A percentile compares a stretch with the other conserved stretches of the same genome.
These are phyloP conservation scores for Melanomma pulvis-pyrius DNA, from an alignment of 495 filamentous ascomycete genomes.

Conservation along the genomic window DNA sequence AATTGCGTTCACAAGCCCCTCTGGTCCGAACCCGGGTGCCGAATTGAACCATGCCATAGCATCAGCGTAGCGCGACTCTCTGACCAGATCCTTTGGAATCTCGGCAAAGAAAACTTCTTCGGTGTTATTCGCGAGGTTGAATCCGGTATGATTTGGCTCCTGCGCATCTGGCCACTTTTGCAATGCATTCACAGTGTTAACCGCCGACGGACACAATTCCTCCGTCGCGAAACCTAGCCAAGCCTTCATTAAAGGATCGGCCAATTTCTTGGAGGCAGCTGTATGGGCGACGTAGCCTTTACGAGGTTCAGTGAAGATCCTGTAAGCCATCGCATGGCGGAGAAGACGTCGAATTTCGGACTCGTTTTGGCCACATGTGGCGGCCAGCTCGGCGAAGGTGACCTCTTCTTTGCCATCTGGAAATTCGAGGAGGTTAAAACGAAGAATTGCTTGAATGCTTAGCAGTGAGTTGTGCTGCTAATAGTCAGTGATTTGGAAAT, in stretches of 20 bases:
- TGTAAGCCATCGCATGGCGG: not conserved
- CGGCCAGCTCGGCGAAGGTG: not conserved
- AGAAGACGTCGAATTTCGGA: not conserved
- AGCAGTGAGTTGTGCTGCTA: not conserved
- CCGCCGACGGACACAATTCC: not conserved
- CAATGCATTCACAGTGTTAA: conserved; percentile 7
- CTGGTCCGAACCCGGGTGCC: not conserved
- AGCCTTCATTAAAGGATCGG: not conserved
- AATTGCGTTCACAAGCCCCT: not conserved
- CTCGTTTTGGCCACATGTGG: not conserved
- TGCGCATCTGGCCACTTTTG: conserved; percentile 19
- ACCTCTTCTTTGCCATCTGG: not conserved
- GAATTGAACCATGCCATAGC: conserved; percentile 4
- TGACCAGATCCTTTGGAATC: not conserved
- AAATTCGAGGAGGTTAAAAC: not conserved
- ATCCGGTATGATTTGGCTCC: conserved; percentile 17
- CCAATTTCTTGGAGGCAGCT: not conserved
- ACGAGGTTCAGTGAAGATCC: not conserved
- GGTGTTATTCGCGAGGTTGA: conserved; percentile 3
- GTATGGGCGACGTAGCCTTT: conserved; percentile 1
- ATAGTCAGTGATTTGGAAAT: not conserved
- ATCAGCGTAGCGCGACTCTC: conserved; percentile 7
- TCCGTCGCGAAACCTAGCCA: not conserved
- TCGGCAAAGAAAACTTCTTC: conserved; percentile 1
- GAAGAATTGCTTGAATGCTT: not conserved